Base-by-base conservation (phyloP, 768 basidiomycete genomes). In the Tubosaeta sp. region DNA sequence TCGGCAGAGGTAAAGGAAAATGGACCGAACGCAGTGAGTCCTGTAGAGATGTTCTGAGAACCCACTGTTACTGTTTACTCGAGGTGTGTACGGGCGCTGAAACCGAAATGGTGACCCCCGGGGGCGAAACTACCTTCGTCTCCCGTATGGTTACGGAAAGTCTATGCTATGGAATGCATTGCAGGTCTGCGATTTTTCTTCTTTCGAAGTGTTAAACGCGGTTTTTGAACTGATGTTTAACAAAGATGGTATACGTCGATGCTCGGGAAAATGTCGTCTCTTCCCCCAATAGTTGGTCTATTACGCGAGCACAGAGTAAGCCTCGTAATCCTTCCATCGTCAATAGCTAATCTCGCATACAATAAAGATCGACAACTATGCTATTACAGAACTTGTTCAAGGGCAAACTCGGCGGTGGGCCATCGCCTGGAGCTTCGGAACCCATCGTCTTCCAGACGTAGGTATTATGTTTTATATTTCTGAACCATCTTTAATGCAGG, bases 371-470 rank as follows among this genome's bases (percentile, higher is more conserved):
- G 73, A 80, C 29, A 96, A 96, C 68, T 98, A 94, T 65, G 87
- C 83, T 0, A 73, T 97, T 40, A 84, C 84, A 0, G 86, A 92
- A 57, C 86, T 94, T 41, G 72, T 85, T 3, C 93, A 93, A 68
- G 91, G 94, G 1, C 81, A 86, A 49, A 97, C 95, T 0, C 77
- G 86, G 2, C 80, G 96, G n/a, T 98, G 94, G 93, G 90, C 86
- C 0, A 68, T 98, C 2, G 91, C 80, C 0, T 97, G 95, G 95
- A 93, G 89, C 0, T 83, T 85, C 48, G 72, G 69, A 2, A 75
- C 78, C 25, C 65, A 64, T 13, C 81, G 82, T 7, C 69, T 96
- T 27, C 84, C 90, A 1, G 92, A 96, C 55, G 95, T 94, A 64
- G 46, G 89, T 73, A 25, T n/a, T 11, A 42, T 24, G 16, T 32